Evolutionary conservation across 306 rosid genomes (phyloP).

Genomic region (Cercis canadensis): DNA sequence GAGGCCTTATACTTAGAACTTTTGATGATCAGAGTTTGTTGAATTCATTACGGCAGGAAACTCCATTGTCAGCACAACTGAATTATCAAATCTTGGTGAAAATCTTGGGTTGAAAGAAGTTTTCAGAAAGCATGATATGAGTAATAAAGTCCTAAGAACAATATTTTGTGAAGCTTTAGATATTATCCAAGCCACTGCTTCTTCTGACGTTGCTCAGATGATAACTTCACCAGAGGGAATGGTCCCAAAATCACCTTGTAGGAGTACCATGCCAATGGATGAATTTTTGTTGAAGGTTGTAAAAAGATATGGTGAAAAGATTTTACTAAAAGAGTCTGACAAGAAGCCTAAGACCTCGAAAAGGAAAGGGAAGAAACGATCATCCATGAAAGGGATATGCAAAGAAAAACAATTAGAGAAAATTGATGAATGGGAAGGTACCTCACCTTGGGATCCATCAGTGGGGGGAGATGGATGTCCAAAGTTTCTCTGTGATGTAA

Average conservation of each 20-base stretch:
- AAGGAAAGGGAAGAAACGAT: constrained; percentile 61
- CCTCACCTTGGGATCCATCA: constrained; percentile 73
- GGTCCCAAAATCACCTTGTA: constrained; percentile 46
- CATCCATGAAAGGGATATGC: constrained; percentile 54
- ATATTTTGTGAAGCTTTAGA: constrained; percentile 65
- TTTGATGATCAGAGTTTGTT: constrained; percentile 22
- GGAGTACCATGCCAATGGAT: constrained; percentile 62
- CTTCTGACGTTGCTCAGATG: constrained; percentile 49
- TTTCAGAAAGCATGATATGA: constrained; percentile 51
- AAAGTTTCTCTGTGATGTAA: constrained; percentile 86
- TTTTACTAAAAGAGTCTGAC: constrained; percentile 72
- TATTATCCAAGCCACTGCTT: constrained; percentile 61
- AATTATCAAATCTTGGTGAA: constrained; percentile 34
- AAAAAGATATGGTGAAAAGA: constrained; percentile 61
- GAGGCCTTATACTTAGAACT: constrained; percentile 11
- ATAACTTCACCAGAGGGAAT: constrained; percentile 46
- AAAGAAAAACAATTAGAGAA: constrained; percentile 54
- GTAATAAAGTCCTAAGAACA: constrained; percentile 53
- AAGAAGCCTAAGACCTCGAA: constrained; percentile 60
- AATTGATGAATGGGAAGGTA: constrained; percentile 70
- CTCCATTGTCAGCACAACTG: constrained; percentile 30
- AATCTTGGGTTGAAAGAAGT: constrained; percentile 76
- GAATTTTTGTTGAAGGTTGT: constrained; percentile 67
- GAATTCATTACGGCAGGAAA: constrained; percentile 59
- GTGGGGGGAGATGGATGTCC: constrained; percentile 83